phyloP scores from a whole-genome alignment of 2,329 filamentous ascomycete species.

The Aspergillus ochraceoroseus region DNA sequence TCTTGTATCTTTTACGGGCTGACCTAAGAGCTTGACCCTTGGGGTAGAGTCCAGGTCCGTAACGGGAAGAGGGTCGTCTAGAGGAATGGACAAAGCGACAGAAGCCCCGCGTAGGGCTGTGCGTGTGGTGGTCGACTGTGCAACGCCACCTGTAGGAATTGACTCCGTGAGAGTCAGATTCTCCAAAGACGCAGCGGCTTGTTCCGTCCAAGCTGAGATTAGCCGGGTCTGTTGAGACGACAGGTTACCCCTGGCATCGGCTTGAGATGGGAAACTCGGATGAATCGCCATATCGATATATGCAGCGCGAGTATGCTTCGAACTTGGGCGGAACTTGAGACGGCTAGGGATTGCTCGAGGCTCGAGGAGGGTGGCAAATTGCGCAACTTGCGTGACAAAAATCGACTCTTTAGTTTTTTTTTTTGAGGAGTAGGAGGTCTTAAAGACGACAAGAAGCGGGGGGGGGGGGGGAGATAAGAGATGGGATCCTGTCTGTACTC shows the following conservation, averaged over 20 bases:
- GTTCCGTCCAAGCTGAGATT: conserved; percentile 63
- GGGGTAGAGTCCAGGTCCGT: conserved; percentile 30
- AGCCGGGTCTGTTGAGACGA: conserved; percentile 48
- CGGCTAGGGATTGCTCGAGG: neutral
- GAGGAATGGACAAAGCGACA: conserved; percentile 65
- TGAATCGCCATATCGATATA: conserved; percentile 40
- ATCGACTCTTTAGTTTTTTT: too few species aligned
- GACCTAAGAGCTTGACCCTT: conserved; percentile 25
- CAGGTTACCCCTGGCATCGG: conserved; percentile 24
- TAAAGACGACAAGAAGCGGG: conserved; percentile 1
- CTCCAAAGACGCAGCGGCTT: conserved; percentile 39
- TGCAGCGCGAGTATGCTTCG: too few species aligned
- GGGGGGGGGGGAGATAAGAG: conserved; percentile 13
- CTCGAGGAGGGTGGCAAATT: neutral
- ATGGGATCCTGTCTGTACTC: too few species aligned
- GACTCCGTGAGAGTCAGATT: conserved; percentile 33
- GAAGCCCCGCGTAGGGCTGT: conserved; percentile 49
- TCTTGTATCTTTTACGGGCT: conserved; percentile 20
- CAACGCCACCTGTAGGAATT: conserved; percentile 41
- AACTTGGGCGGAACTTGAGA: neutral
- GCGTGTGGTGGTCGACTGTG: conserved; percentile 53
- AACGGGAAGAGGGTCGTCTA: conserved; percentile 54
- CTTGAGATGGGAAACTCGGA: conserved; percentile 31
- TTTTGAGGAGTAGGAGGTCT: neutral
- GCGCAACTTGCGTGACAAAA: neutral